Percentiles rank a stretch among this genome's conserved stretches.
These are phyloP conservation scores for Canariomyces notabilis DNA, from an alignment of 2,329 filamentous ascomycete genomes.

Conservation along the genomic window DNA sequence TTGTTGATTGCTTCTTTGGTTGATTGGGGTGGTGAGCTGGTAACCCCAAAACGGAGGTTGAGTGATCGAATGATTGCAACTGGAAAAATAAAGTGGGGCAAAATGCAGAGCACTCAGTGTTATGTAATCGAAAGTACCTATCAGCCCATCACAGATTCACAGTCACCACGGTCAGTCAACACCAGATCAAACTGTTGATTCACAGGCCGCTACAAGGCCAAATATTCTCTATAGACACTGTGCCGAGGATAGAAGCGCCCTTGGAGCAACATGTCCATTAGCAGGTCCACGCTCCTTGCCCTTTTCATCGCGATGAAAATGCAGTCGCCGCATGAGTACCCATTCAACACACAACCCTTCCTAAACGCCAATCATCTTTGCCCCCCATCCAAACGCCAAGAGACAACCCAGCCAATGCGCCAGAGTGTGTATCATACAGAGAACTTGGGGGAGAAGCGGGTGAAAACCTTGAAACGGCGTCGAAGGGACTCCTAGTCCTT, in stretches of 20 bases:
- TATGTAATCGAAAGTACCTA: too few species aligned
- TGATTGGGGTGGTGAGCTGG: neutral
- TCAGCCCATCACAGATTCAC: too few species aligned
- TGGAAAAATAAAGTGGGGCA: too few species aligned
- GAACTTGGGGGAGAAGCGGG: slow-evolving; percentile 16
- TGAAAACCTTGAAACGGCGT: slow-evolving; percentile 7
- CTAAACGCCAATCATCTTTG: slow-evolving; percentile 22
- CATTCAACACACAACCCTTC: slow-evolving; percentile 15
- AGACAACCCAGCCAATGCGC: slow-evolving; percentile 22
- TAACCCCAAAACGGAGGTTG: too few species aligned
- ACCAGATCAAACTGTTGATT: neutral
- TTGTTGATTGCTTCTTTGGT: too few species aligned
- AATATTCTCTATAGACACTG: neutral
- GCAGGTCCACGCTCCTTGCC: slow-evolving; percentile 9
- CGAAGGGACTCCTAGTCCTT: slow-evolving; percentile 17
- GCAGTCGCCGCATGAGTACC: slow-evolving; percentile 17
- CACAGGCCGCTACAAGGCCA: neutral
- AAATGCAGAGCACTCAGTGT: too few species aligned
- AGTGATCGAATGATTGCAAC: too few species aligned
- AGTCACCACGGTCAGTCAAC: neutral
- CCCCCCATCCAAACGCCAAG: slow-evolving; percentile 27
- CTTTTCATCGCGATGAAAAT: slow-evolving; percentile 18
- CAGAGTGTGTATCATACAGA: slow-evolving; percentile 29
- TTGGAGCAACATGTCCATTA: neutral
- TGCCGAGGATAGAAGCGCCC: neutral